Base-by-base conservation (phyloP, 2,329 filamentous ascomycete genomes). In the Aspergillus tubingensis region DNA sequence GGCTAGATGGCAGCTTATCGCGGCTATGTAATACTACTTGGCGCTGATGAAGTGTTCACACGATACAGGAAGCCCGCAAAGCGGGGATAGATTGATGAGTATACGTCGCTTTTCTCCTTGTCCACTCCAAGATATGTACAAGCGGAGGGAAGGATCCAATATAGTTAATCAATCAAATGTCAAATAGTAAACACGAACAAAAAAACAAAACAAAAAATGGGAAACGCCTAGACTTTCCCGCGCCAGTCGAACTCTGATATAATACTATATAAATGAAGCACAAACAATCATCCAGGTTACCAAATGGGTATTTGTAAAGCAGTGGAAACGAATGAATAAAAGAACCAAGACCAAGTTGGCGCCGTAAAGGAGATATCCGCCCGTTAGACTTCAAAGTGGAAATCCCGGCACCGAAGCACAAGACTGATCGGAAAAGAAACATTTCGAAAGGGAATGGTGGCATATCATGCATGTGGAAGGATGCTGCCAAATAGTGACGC, bases 281-380 rank as follows among this genome's bases (percentile, higher is more conserved):
- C 25, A 32, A 30, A 30, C 47, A 39, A 39, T 49, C 27, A 55
- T 38, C 50, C 49, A 32, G 43, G 57, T 48, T 52, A 54, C 54
- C 54, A 41, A 38, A 55, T 44, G 61, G 61, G 61, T 62, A 62
- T 62, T 50, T 19, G 25, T 32, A 50, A n/a, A n/a, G n/a, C 10
- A 49, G 23, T 13, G 15, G 7, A n/a, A 30, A 19, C 17, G 17
- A 43, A 19, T 19, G n/a, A 43, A 43, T 3, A 19, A 0, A 43
- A 43, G 10, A 23, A 44, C 17, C 17, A 44, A 21, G 21, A 50
- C 15, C 5, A 50, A 50, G n/a, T 17, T 17, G 11, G 8, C 23
- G 10, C 17, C 25, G 23, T 30, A 50, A 54, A 39, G 13, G 7
- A 55, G 19, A 55, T 25, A 50, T 54, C 36, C 54, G 41, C 56